Evolutionary conservation across 2,329 filamentous ascomycete genomes (phyloP), one percentile per base, ranked within the genome.

Genomic region (Ascochyta lentis): DNA sequence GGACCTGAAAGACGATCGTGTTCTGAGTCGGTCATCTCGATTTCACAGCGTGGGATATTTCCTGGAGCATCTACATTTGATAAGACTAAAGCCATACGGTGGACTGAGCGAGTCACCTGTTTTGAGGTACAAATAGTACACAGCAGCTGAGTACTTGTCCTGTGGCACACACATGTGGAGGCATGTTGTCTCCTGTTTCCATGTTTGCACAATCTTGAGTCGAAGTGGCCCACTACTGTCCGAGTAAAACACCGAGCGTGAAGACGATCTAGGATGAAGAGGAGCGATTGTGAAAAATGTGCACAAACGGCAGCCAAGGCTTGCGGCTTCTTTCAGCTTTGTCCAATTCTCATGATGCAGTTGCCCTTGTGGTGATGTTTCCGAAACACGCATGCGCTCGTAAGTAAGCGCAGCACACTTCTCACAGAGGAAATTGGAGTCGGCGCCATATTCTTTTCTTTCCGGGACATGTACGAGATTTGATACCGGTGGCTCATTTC

Each of bases 331-430:
- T 27, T 27, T 48, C 37, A 58, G 19, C 6, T 12, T 27, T 8
- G 22, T 42, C 49, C 49, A 58, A 19, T 46, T 54, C 4, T 42
- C 19, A 15, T 54, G 45, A 34, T 54, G 49, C 4, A 38, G 9
- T 19, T 57, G 59, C 29, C 59, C 59, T 34, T 54, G 39, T 44
- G 29, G 38, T 19, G 55, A 46, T 15, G 13, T 33, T 40, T 22
- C 37, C 12, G 39, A 26, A 22, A 41, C 48, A 12, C 58, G 55
- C 62, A 55, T 63, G 35, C 49, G 49, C 37, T 58, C 26, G 16
- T 42, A 54, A 6, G 29, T 34, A 6, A 58, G 22, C 10, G 24
- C 39, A 54, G 49, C 35, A 23, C 54, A 56, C 33, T 44, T 49
- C n/a, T 45, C 33, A 23, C 54, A 54, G 5, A 58, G 54, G 31